Evolutionary conservation across 306 rosid genomes (phyloP), one percentile per base, ranked within the genome.

Genomic region (Fagus sylvatica): DNA sequence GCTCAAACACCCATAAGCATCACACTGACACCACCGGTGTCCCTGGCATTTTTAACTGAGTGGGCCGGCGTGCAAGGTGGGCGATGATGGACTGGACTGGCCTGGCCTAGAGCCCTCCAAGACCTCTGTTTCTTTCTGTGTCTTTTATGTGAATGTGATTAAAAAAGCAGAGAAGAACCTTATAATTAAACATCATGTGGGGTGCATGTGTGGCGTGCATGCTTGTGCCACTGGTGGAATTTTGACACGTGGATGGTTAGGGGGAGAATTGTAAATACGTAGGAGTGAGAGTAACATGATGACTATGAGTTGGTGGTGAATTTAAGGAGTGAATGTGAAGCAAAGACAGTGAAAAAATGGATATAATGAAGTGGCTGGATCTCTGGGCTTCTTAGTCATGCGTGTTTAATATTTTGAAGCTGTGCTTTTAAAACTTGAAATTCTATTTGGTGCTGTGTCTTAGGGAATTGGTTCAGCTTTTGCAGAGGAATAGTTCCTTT

Each of bases 301-400:
- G 30, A 78, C 42, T 33, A 56, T 9, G 62, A 33, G 16, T 39
- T 51, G 66, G 36, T 22, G 76, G 39, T 40, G 77, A 42, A 40
- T 34, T 12, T 2, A 64, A 60, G 72, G 66, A 48, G 71, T 59
- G 55, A 59, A 22, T 5, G 60, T 1, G 76, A 71, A 19, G 60
- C 22, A 55, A 22, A 42, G 57, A 30, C 71, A 77, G 74, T 17
- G 40, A 0, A 19, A 13, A 57, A 43, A 57, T 61, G n/a, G 64
- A 32, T 59, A 40, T 59, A 15, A 34, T 39, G 76, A 60, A 46
- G 55, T 36, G 80, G 78, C 70, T 22, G 67, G 54, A 75, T 10
- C 78, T 65, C 68, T 22, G 64, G 53, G 68, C 33, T 7, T 71
- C 16, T 74, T 65, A 30, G 67, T 53, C 78, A 74, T 61, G 80